Base-by-base conservation (phyloP, 2,329 filamentous ascomycete species). In the Raffaelea deltoideospora region DNA sequence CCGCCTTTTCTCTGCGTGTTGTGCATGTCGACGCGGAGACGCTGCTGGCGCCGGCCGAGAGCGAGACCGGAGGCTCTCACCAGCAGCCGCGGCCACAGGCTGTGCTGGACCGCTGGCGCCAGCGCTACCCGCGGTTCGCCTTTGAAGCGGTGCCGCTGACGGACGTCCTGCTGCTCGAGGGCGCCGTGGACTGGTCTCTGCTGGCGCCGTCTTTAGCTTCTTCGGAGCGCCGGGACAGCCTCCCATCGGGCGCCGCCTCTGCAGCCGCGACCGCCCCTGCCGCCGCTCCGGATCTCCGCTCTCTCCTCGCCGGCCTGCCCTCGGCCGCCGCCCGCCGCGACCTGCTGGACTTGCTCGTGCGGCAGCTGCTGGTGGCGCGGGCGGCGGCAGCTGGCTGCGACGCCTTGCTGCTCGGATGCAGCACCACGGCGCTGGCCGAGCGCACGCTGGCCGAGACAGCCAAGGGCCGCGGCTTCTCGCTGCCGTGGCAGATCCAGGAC, bases 381-480 rank as follows among this genome's bases (percentile, higher is more conserved):
- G 81, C 82, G 10, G 65, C 70, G 42, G 54, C 61, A 14, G 58
- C 67, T 21, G 58, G 52, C 11, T 90, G 77, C 53, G 71, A 79
- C 44, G 76, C 75, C 11, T 67, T 96, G 30, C 58, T 96, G 2
- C 79, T 90, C 56, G 87, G 83, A 18, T 78, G 88, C 57, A 92
- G 76, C 45, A 94, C 90, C 17, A 95, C 86, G 5, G 73, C 77
- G 14, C 73, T 98, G 22, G 88, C 90, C 4, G 84, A 88, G 46
- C 76, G 84, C 49, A 83, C 85, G 0, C 71, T 98, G 13, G 68
- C 84, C 7, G 84, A 90, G 58, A 86, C 88, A 3, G 86, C 88
- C 19, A 95, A 94, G 58, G 90, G 90, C 1, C 72, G 88, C 34
- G 90, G 88, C 1, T 86, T 79, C 46, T 74, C 80, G 5, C 60